Evolutionary conservation across 2,329 filamentous ascomycete species (phyloP), one percentile per base, ranked within the genome.

Genomic region (Ophiostoma pallidulum): DNA sequence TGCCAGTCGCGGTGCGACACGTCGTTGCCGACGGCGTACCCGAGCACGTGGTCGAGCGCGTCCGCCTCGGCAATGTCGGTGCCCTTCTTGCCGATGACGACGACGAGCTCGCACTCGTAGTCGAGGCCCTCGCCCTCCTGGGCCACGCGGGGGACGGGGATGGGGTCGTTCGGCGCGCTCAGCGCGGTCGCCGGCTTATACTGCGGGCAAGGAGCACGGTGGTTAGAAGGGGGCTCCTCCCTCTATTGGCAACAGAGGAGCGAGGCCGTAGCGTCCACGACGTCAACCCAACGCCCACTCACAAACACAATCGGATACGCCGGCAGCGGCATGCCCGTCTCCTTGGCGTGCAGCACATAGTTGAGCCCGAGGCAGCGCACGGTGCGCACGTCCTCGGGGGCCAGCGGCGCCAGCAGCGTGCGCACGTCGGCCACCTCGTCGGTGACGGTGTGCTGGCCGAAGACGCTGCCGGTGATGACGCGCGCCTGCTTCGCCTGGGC

Each of bases 1-100:
- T 87, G 83, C 81, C 83, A 89, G 54, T 86, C 82, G 35, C 85
- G 78, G 64, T 87, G 84, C 10, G 81, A 86, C n/a, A 91, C 75
- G 61, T 91, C 86, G 63, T 91, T 86, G 46, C 84, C 83, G 29
- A 86, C 75, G 2, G 80, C 72, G 60, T 89, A 90, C 5, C 86
- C 86, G 2, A 88, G 69, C 3, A 90, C 82, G 57, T 86, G 81
- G 45, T 81, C 68, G n/a, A 89, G 67, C 0, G 85, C 85, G 19
- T 76, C 64, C 2, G 70, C 68, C 64, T 85, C 81, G 1, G 77
- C 62, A 12, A 90, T 79, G 59, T 88, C 73, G 37, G 68, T 65
- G 51, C 79, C 82, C 51, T 74, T 67, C 62, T 80, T 82, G 20
- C 83, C 82, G 53, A 90, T 86, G 8, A 90, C 70, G 32, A 79